Percentiles rank a stretch among this genome's conserved stretches.
Conservation (phyloP, 2,329 filamentous ascomycete genomes). For the Triangularia verruculosa region DNA sequence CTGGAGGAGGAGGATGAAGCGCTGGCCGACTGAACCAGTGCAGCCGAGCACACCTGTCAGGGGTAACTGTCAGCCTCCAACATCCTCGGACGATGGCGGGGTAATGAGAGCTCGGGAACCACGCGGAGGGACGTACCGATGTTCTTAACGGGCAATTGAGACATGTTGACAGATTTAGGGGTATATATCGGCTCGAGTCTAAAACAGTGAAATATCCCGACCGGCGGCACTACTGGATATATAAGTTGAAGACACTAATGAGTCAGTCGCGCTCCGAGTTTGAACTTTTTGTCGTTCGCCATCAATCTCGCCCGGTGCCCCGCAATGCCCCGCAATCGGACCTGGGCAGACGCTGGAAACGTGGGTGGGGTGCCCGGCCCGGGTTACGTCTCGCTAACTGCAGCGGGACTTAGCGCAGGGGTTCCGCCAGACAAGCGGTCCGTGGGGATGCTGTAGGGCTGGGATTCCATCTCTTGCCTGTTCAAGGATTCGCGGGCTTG, state of each 20-base stretch:
- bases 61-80: slow-evolving; percentile 11
- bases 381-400: slow-evolving; percentile 6
- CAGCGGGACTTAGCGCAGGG: slow-evolving; percentile 4
- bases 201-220: background rate
- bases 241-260: slow-evolving; percentile 6
- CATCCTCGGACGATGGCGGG: slow-evolving; percentile 11
- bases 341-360: slow-evolving; percentile 12
- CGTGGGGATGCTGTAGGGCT: slow-evolving; percentile 7
- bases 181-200: background rate
- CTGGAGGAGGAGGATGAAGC: slow-evolving; percentile 89
- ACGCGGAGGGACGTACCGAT: slow-evolving; percentile 45
- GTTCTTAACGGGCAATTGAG: slow-evolving; percentile 55
- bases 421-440: background rate
- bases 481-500: background rate
- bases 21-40: slow-evolving; percentile 91
- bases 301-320: slow-evolving; percentile 13
- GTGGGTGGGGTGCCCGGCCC: background rate
- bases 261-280: slow-evolving; percentile 19
- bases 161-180: slow-evolving; percentile 21
- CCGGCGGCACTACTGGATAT: background rate
- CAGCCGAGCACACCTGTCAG: slow-evolving; percentile 74
- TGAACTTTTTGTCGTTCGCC: slow-evolving; percentile 20
- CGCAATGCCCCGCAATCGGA: slow-evolving; percentile 27
- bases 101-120: background rate
- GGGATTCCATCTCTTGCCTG: slow-evolving; percentile 2